These are phyloP conservation scores for Solanum okadae DNA, from an alignment of 257 asterid species.

Conservation along the genomic window DNA sequence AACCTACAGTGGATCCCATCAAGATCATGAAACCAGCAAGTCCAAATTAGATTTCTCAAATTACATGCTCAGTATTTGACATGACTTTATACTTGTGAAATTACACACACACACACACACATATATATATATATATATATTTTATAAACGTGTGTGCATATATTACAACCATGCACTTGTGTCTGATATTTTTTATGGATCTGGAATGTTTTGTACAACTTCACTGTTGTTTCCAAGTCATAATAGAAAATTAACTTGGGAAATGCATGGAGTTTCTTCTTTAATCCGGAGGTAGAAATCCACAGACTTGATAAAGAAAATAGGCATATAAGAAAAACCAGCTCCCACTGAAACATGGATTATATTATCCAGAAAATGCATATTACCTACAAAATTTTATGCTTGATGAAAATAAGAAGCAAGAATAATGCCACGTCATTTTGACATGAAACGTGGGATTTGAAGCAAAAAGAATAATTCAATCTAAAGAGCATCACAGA, in stretches of 20 bases:
- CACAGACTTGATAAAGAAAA: neutral
- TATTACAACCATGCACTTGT: too few species aligned
- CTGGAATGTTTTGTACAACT: neutral
- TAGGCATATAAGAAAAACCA: neutral
- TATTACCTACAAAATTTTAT: neutral
- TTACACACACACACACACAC: too few species aligned
- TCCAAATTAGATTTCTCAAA: too few species aligned
- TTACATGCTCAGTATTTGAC: too few species aligned
- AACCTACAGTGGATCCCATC: too few species aligned
- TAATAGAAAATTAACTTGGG: neutral
- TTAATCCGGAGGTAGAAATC: neutral
- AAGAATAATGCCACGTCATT: neutral
- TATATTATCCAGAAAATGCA: neutral
- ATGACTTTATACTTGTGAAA: too few species aligned
- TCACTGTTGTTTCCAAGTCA: neutral
- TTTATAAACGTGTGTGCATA: neutral
- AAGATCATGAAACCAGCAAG: too few species aligned
- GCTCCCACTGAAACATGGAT: neutral
- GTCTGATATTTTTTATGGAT: neutral
- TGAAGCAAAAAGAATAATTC: neutral
- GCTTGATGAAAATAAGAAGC: neutral
- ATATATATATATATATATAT: too few species aligned
- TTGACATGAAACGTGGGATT: neutral
- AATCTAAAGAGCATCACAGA: neutral
- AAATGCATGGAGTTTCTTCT: neutral